Base-by-base conservation (phyloP, 148 eudicot species). In the Heliosperma pusillum region DNA sequence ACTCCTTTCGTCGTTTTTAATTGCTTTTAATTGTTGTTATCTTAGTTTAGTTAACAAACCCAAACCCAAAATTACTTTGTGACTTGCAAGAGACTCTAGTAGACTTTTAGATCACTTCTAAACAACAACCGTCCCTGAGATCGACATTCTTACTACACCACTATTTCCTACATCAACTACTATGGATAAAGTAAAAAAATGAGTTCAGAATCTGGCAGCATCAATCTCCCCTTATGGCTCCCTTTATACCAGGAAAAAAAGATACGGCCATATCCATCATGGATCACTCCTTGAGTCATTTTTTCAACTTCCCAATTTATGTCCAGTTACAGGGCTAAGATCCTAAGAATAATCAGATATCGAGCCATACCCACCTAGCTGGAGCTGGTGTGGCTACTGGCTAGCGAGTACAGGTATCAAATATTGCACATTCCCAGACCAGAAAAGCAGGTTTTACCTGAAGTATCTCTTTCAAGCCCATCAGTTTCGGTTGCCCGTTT, bases 381-480 rank as follows among this genome's bases (percentile, higher is more conserved):
- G 42, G 42, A 36, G 42, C 6, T 5, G 42, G 42, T 36, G 42
- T 36, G 42, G 10, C 9, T n/a, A n/a, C n/a, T n/a, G n/a, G n/a
- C n/a, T n/a, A n/a, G 55, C 19, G 5, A 50, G 19, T 16, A 10
- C 17, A 16, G 55, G 17, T 50, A 10, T 50, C 55, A 50, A 16
- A 13, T 50, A 50, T n/a, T 11, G 44, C 27, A 30, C 11, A 57
- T 5, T 4, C 26, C 16, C 16, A 4, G 15, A 75, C 81, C 16
- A 27, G 12, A 61, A 57, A 66, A 82, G 65, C 44, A 75, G 69
- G 24, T 70, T 68, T 80, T 80, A 91, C 98, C 91, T 91, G 89
- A 76, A 95, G 96, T 80, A 92, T 67, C 72, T 92, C 91, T 80
- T 88, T 95, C 84, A 95, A 80, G 52, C 98, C 97, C 97, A 95